Evolutionary conservation across 345 rosid genomes (phyloP), one percentile per base, ranked within the genome.

Genomic region (Corymbia maculata): DNA sequence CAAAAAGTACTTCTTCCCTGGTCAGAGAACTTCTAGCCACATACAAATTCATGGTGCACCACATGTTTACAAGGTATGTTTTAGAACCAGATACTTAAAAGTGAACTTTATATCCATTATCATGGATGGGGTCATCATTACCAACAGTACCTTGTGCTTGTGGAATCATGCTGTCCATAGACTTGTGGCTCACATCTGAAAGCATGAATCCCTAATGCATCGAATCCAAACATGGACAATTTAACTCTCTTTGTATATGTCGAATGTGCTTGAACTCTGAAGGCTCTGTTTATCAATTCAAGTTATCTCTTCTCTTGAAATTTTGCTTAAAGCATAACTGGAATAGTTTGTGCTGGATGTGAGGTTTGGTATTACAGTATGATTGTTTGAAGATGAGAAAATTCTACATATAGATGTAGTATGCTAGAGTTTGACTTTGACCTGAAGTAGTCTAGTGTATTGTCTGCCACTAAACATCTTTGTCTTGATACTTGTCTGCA

Each of bases 1-100:
- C 86, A 96, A 98, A 90, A 98, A 94, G 95, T 95, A 96, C 89
- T 96, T 95, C 92, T 97, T 96, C 92, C 99, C 99, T 88, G 97
- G 98, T 88, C 99, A 97, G 94, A 93, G 93, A 92, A 96, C 97
- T 89, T 96, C 99, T 89, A 97, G 93, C 91, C 94, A 93, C 90
- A 89, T 95, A 91, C 98, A 95, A 89, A 96, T 98, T 90, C 95
- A 94, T 51, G 99, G 98, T 88, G 99, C 99, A 51, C 98, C 99
- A 80, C 94, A 95, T 87, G 97, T 98, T 91, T 95, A 91, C 92
- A 95, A 96, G 99, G 99, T 96, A 92, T 59, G 87, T 75, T 51
- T 26, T 82, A 53, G 86, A 45, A 45, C 53, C 79, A 79, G 26
- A 49, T 32, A 22, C 75, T 22, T 52, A 51, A 50, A 79, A 85